phyloP scores from a whole-genome alignment of 179 eudicot species.

The Nepenthes alata region DNA sequence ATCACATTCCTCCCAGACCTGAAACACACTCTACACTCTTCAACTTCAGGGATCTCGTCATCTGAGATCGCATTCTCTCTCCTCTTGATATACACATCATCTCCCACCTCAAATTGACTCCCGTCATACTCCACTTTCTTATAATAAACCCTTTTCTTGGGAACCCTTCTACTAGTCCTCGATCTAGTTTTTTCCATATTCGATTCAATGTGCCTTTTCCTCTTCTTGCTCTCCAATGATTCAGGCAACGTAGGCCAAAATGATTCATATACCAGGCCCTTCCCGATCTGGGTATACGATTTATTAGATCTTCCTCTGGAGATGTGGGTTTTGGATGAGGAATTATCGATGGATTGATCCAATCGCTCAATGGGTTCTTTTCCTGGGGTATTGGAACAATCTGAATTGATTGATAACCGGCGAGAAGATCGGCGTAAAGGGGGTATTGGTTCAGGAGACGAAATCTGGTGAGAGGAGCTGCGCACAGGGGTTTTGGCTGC shows the following conservation, averaged over 20 bases:
- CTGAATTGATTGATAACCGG: constrained; percentile 3
- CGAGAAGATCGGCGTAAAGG: constrained; percentile 15
- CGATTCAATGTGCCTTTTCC: constrained; percentile 40
- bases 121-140: constrained; percentile 77
- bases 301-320: constrained; percentile 9
- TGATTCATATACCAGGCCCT: constrained; percentile 1
- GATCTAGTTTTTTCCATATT: constrained; percentile 56
- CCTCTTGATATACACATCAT: constrained; percentile 85
- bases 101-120: constrained; percentile 58
- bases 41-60: constrained; percentile 59
- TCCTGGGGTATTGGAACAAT: constrained; percentile 13
- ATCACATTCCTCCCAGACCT: constrained; percentile 21
- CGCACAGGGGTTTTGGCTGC: constrained; percentile 19
- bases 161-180: constrained; percentile 9
- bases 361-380: not conserved
- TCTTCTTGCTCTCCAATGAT: constrained; percentile 30
- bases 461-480: constrained; percentile 10
- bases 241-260: constrained; percentile 41
- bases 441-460: constrained; percentile 17
- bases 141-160: constrained; percentile 54
- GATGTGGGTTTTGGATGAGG: constrained; percentile 19
- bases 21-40: constrained; percentile 71
- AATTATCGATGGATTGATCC: constrained; percentile 10
- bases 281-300: too few species aligned
- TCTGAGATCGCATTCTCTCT: constrained; percentile 69